phyloP scores from a whole-genome alignment of 441 rosid genomes.

The Isatis lusitanica region DNA sequence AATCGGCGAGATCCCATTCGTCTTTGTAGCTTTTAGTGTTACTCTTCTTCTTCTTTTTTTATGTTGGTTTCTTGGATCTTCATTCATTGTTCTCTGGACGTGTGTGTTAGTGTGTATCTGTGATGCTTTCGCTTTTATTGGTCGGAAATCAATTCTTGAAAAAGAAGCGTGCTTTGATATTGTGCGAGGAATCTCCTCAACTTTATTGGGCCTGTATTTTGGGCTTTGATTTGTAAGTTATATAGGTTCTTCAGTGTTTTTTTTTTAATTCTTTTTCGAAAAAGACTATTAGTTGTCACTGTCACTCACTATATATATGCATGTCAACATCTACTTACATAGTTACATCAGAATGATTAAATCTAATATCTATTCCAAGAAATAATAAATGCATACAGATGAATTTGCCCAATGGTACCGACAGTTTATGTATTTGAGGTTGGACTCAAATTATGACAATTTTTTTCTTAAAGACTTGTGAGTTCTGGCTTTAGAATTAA shows the following conservation, averaged over 20 bases:
- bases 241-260: not conserved
- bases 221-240: constrained; percentile 24
- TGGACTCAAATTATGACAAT: not conserved
- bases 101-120: not conserved
- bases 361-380: not conserved
- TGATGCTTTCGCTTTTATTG: not conserved
- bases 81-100: not conserved
- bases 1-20: not conserved
- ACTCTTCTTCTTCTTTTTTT: not conserved
- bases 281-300: no score
- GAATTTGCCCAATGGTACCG: constrained; percentile 1
- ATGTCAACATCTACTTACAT: not conserved
- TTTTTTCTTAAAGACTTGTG: not conserved
- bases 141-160: not conserved
- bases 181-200: not conserved
- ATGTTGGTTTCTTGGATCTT: not conserved
- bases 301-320: not conserved
- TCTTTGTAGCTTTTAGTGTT: not conserved
- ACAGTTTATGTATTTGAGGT: not conserved
- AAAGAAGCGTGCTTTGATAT: not conserved
- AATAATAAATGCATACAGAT: constrained; percentile 32
- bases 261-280: no score
- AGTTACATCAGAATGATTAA: not conserved
- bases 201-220: constrained; percentile 17
- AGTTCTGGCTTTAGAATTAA: not conserved